Evolutionary conservation across 2,329 filamentous ascomycete species (phyloP).

Genomic region (Alternaria postmessia): DNA sequence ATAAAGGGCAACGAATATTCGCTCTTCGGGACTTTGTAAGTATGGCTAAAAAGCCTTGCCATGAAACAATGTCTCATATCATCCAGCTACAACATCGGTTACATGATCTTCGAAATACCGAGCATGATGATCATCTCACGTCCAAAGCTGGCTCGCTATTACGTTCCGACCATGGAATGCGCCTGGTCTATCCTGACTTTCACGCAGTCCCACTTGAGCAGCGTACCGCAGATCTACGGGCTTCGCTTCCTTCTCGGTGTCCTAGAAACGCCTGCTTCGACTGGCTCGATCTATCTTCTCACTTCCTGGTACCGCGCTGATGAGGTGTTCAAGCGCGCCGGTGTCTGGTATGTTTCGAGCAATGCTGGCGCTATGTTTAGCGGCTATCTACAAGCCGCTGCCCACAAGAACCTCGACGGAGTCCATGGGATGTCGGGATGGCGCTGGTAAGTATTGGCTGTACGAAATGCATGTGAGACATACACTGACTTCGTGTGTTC

Average conservation of each 20-base stretch:
- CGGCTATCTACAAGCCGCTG: slow-evolving; percentile 62
- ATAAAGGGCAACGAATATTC: slow-evolving; percentile 64
- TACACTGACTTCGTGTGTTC: not conserved
- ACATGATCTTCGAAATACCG: slow-evolving; percentile 46
- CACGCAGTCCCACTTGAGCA: slow-evolving; percentile 41
- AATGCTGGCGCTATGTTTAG: slow-evolving; percentile 61
- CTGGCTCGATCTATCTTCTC: slow-evolving; percentile 40
- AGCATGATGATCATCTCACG: slow-evolving; percentile 46
- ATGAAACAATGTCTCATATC: not conserved
- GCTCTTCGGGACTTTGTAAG: slow-evolving; percentile 52
- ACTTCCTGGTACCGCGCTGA: slow-evolving; percentile 51
- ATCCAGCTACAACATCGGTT: slow-evolving; percentile 39
- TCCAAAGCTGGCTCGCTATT: slow-evolving; percentile 41
- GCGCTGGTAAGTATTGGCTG: slow-evolving; percentile 39
- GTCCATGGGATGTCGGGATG: slow-evolving; percentile 50
- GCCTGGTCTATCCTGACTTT: slow-evolving; percentile 48
- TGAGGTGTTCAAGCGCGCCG: slow-evolving; percentile 61
- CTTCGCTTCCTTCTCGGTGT: slow-evolving; percentile 45
- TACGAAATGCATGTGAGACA: not conserved
- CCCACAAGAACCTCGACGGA: slow-evolving; percentile 60
- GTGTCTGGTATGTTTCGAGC: slow-evolving; percentile 60
- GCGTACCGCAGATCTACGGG: slow-evolving; percentile 43
- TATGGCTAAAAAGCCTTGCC: not conserved
- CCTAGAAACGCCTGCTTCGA: slow-evolving; percentile 37
- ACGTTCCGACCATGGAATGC: slow-evolving; percentile 45